Percentiles rank a stretch among this genome's conserved stretches.
These are phyloP conservation scores for Xylariaceae sp. DNA, from an alignment of 2,329 filamentous ascomycete genomes.

Conservation along the genomic window DNA sequence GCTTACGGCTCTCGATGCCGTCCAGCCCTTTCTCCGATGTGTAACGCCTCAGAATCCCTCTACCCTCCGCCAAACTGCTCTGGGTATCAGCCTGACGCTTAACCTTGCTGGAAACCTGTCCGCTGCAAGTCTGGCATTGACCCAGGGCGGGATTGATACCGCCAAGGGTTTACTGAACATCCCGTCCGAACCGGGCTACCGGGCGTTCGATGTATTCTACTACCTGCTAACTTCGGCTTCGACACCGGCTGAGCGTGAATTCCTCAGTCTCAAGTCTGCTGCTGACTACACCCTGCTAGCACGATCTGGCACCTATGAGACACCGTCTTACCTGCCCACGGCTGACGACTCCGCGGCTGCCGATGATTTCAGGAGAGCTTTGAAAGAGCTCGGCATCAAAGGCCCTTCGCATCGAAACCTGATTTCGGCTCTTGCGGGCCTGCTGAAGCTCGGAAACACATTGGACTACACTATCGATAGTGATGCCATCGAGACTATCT, in stretches of 20 bases:
- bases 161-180: slow-evolving; percentile 73
- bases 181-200: slow-evolving; percentile 71
- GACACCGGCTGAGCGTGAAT: slow-evolving; percentile 82
- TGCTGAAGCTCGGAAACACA: slow-evolving; percentile 89
- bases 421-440: slow-evolving; percentile 76
- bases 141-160: slow-evolving; percentile 84
- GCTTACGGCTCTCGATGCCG: slow-evolving; percentile 71
- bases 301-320: slow-evolving; percentile 76
- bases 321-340: slow-evolving; percentile 83
- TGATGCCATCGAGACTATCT: slow-evolving; percentile 77
- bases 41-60: slow-evolving; percentile 89
- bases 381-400: slow-evolving; percentile 93
- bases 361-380: slow-evolving; percentile 81
- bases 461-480: slow-evolving; percentile 78
- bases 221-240: slow-evolving; percentile 91
- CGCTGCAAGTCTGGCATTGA: slow-evolving; percentile 69
- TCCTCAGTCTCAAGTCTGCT: slow-evolving; percentile 71
- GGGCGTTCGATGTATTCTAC: slow-evolving; percentile 97
- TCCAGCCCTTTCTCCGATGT: slow-evolving; percentile 81
- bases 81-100: slow-evolving; percentile 76
- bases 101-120: slow-evolving; percentile 75
- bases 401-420: slow-evolving; percentile 75
- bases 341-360: slow-evolving; percentile 89
- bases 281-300: slow-evolving; percentile 74
- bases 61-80: slow-evolving; percentile 69